These are phyloP conservation scores for Haematococcus lacustris DNA, from an alignment of 139 green algal genomes.

Conservation along the genomic window DNA sequence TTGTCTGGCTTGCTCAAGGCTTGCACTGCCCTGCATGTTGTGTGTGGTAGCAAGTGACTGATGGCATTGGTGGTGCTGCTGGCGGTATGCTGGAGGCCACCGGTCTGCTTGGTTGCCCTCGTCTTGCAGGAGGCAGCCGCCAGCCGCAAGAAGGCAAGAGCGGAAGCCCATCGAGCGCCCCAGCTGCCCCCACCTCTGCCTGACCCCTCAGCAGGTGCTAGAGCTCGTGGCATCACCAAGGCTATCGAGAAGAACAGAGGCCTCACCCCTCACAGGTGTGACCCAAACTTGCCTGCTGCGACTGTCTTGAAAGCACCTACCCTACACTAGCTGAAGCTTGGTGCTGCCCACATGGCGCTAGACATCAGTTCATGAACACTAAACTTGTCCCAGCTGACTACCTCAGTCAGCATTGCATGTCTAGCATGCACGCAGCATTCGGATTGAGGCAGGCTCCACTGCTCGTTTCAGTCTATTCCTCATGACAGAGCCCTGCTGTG, in stretches of 20 bases:
- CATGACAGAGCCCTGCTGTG: no score
- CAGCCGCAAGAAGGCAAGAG: conserved; percentile 33
- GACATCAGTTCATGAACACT: background rate
- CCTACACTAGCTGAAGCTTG: background rate
- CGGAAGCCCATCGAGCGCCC: conserved; percentile 24
- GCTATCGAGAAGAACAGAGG: conserved; percentile 94
- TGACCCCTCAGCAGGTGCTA: conserved; percentile 27
- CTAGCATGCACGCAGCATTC: no score
- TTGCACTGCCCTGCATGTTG: background rate
- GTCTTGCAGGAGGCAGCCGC: conserved; percentile 16
- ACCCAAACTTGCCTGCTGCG: background rate
- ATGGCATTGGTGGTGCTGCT: no score
- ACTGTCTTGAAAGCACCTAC: background rate
- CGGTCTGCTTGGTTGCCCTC: background rate
- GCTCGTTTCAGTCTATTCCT: background rate
- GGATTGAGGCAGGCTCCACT: no score
- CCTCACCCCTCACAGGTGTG: conserved; percentile 82
- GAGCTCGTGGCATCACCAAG: conserved; percentile 52
- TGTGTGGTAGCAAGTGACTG: no score
- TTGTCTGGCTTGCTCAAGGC: background rate
- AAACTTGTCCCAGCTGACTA: no score
- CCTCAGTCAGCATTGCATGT: no score
- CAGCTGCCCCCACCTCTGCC: conserved; percentile 44
- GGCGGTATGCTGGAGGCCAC: background rate
- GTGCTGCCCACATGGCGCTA: no score